Percentiles rank a stretch among this genome's conserved stretches.
phyloP scores from a whole-genome alignment of 139 green algal species.

The Monoraphidium neglectum region DNA sequence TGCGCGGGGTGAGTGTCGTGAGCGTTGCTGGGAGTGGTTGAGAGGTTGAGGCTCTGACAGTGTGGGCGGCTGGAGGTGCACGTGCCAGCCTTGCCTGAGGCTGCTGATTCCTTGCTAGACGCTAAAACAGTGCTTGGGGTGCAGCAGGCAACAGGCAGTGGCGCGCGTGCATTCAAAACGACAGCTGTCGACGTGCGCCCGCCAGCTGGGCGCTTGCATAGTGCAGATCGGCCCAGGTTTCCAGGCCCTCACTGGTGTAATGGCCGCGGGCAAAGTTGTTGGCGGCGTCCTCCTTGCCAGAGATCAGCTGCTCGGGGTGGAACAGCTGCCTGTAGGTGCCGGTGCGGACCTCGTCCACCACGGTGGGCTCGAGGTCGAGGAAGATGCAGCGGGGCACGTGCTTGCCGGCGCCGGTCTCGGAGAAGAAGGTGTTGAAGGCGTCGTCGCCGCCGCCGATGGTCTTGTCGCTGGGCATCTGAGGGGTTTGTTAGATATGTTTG shows the following conservation, averaged over 20 bases:
- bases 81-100: too few relatives aligned
- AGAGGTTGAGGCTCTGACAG: too few relatives aligned
- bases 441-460: slow-evolving; percentile 89
- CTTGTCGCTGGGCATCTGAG: slow-evolving; percentile 96
- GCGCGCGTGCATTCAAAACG: too few relatives aligned
- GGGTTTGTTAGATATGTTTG: background rate
- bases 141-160: too few relatives aligned
- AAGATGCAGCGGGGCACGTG: slow-evolving; percentile 93
- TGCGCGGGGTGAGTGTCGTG: too few relatives aligned
- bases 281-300: slow-evolving; percentile 86
- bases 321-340: slow-evolving; percentile 98
- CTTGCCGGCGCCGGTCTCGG: slow-evolving; percentile 95
- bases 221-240: too few relatives aligned
- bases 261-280: slow-evolving; percentile 56
- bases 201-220: too few relatives aligned
- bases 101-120: too few relatives aligned
- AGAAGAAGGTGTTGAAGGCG: slow-evolving; percentile 98
- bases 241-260: slow-evolving; percentile 33
- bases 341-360: slow-evolving; percentile 96
- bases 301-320: slow-evolving; percentile 98
- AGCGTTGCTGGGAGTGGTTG: too few relatives aligned
- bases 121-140: too few relatives aligned
- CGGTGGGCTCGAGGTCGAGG: slow-evolving; percentile 96
- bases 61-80: too few relatives aligned
- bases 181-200: too few relatives aligned